Conservation (phyloP, 2,329 filamentous ascomycete genomes). For the Magnaporthiopsis rhizophila region DNA sequence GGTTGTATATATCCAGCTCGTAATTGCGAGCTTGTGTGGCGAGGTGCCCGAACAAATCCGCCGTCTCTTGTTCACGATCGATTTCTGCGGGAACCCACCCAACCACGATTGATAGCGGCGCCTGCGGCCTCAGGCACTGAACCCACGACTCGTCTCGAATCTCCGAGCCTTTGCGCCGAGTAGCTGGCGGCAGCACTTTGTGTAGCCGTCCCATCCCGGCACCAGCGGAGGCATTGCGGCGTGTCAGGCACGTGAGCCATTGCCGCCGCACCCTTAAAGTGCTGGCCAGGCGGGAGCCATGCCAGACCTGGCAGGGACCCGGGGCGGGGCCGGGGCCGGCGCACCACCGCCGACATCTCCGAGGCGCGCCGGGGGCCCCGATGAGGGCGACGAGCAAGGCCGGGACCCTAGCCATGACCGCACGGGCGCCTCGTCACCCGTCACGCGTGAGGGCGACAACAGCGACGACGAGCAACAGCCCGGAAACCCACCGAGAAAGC, state of each 20-base stretch:
- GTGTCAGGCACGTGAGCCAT: neutral
- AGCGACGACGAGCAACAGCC: conserved; percentile 15
- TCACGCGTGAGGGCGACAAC: conserved; percentile 2
- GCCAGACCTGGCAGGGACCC: neutral
- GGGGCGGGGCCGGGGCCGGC: neutral
- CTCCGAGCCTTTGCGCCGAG: neutral
- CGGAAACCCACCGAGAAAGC: conserved; percentile 38
- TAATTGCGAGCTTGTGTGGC: neutral
- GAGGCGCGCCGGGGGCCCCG: neutral
- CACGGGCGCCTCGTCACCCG: conserved; percentile 5
- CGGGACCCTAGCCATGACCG: conserved; percentile 3
- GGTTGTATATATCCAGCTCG: neutral
- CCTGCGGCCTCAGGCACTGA: neutral
- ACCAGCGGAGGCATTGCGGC: too few relatives aligned
- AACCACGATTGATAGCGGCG: neutral
- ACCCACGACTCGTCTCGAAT: neutral
- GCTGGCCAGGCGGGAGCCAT: neutral
- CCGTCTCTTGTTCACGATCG: neutral
- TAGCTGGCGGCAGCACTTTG: neutral
- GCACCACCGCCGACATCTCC: conserved; percentile 5
- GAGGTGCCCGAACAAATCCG: neutral
- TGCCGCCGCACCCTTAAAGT: too few relatives aligned
- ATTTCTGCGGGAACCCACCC: neutral
- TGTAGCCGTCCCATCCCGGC: neutral
- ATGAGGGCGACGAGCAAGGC: neutral